These are phyloP conservation scores for Hortaea werneckii DNA, from an alignment of 2,329 filamentous ascomycete species.

Conservation along the genomic window DNA sequence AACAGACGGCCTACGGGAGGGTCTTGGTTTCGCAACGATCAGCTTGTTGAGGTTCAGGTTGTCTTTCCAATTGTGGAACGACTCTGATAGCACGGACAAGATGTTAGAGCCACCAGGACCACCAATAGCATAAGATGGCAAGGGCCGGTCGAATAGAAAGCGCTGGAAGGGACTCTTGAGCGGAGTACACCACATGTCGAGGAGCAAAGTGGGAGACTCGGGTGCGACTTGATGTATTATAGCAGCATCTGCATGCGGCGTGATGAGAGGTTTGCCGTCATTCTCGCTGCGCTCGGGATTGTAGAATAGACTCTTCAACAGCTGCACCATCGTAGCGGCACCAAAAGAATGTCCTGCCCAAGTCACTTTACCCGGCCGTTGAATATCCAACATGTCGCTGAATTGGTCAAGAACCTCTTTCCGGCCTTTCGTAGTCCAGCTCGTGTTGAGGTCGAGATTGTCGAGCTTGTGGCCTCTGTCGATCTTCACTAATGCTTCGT, in stretches of 20 bases:
- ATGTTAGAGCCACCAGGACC: conserved; percentile 46
- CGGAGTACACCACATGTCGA: conserved; percentile 76
- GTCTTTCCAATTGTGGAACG: conserved; percentile 67
- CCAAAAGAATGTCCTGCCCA: conserved; percentile 79
- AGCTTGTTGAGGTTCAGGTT: conserved; percentile 62
- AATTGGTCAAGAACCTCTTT: conserved; percentile 49
- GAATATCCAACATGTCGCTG: conserved; percentile 52
- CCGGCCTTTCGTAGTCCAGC: conserved; percentile 24
- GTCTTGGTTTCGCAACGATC: conserved; percentile 38
- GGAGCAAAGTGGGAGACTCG: conserved; percentile 53
- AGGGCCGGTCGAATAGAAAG: conserved; percentile 59
- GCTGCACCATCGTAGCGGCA: conserved; percentile 61
- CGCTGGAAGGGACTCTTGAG: conserved; percentile 52
- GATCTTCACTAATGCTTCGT: conserved; percentile 57
- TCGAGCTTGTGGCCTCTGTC: conserved; percentile 44
- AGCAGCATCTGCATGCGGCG: conserved; percentile 44
- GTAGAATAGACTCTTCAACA: conserved; percentile 72
- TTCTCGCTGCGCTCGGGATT: conserved; percentile 27
- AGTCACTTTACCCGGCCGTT: conserved; percentile 60
- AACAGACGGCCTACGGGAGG: conserved; percentile 18
- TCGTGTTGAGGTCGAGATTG: conserved; percentile 37
- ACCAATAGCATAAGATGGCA: conserved; percentile 54
- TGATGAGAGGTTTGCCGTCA: conserved; percentile 51
- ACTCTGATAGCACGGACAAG: conserved; percentile 63
- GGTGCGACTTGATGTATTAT: conserved; percentile 59